These are phyloP conservation scores for Candida pini DNA, from an alignment of 805 yeast genomes.

Conservation along the genomic window DNA sequence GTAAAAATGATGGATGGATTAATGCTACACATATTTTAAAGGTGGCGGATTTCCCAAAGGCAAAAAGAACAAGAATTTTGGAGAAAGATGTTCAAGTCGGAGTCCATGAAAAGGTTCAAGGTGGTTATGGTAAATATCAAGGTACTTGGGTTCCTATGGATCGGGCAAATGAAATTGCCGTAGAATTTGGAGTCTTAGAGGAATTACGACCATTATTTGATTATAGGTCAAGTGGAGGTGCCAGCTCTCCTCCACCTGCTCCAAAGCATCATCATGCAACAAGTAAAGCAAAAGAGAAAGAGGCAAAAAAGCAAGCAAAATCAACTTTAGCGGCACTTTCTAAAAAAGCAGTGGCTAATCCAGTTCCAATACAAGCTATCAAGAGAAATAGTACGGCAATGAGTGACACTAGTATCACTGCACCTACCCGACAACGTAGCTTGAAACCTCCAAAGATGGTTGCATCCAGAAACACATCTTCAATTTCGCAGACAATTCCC, in stretches of 20 bases:
- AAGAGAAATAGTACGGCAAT: slow-evolving; percentile 1
- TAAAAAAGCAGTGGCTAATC: slow-evolving; percentile 1
- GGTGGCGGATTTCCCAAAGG: slow-evolving; percentile 91
- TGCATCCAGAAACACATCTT: too few relatives aligned
- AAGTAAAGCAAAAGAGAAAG: slow-evolving; percentile 32
- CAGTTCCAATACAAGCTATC: slow-evolving; percentile 3
- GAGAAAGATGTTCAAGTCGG: slow-evolving; percentile 93
- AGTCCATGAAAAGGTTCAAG: slow-evolving; percentile 88
- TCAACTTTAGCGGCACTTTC: slow-evolving; percentile 9
- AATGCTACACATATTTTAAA: slow-evolving; percentile 94
- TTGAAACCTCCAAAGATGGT: slow-evolving; percentile 15
- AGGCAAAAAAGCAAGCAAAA: slow-evolving; percentile 8
- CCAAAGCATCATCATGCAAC: slow-evolving; percentile 67
- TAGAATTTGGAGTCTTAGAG: slow-evolving; percentile 57
- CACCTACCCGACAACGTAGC: slow-evolving; percentile 7
- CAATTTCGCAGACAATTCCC: background rate
- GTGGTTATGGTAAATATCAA: slow-evolving; percentile 95
- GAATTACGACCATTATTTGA: slow-evolving; percentile 62
- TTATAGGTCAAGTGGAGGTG: slow-evolving; percentile 46
- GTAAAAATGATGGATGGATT: slow-evolving; percentile 75
- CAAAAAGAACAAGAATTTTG: slow-evolving; percentile 84
- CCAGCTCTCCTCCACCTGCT: slow-evolving; percentile 50
- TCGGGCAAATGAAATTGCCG: slow-evolving; percentile 65
- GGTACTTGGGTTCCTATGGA: slow-evolving; percentile 94
- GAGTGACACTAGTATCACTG: background rate